Conservation (phyloP, 805 yeast genomes). For the Candida ortonii region DNA sequence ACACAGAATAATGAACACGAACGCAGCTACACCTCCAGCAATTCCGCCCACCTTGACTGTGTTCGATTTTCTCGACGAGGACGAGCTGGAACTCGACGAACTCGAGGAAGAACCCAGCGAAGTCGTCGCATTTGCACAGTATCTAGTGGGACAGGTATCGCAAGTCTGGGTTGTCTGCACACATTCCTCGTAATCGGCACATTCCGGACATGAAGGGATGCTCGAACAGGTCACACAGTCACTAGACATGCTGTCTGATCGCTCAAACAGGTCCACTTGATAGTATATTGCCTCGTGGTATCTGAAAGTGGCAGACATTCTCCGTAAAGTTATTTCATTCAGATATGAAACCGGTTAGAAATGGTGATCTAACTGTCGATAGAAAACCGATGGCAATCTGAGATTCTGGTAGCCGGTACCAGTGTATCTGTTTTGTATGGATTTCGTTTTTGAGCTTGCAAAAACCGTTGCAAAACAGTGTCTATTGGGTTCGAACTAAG, state of each 20-base stretch:
- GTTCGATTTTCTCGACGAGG: conserved; percentile 5
- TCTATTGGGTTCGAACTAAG: no score
- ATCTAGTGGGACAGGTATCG: conserved; percentile 50
- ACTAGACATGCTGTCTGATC: conserved; percentile 6
- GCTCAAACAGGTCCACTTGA: conserved; percentile 7
- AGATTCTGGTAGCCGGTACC: no score
- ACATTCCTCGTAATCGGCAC: conserved; percentile 53
- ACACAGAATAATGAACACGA: conserved; percentile 39
- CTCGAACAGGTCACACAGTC: conserved; percentile 32
- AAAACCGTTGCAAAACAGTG: no score
- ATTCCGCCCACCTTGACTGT: conserved; percentile 51
- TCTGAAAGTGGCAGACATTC: conserved; percentile 7
- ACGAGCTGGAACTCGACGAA: conserved; percentile 4
- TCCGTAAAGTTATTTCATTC: no score
- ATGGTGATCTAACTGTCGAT: no score
- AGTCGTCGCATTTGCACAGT: conserved; percentile 40
- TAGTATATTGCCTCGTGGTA: conserved; percentile 9
- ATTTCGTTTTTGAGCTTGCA: no score
- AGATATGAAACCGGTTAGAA: no score
- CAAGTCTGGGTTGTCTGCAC: conserved; percentile 56
- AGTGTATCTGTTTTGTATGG: no score
- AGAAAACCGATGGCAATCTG: no score
- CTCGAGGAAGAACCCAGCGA: conserved; percentile 18
- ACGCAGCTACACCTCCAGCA: conserved; percentile 73
- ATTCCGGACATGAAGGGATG: conserved; percentile 50